Evolutionary conservation across 495 filamentous ascomycete genomes (phyloP).

Genomic region (Penicillium cinerascens): DNA sequence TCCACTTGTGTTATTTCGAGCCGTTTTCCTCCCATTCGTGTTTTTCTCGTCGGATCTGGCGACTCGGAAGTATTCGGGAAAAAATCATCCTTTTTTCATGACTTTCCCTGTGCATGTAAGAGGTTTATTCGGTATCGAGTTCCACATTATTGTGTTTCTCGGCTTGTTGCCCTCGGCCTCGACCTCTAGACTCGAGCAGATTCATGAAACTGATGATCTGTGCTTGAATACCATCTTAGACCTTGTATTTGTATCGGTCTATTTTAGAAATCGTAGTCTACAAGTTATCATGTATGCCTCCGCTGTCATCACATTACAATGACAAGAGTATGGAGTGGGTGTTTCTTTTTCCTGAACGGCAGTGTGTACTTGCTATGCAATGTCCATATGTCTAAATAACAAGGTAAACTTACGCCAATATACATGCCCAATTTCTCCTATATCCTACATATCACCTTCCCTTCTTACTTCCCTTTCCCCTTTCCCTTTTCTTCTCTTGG

Average conservation of each 20-base stretch:
- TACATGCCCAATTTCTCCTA: conserved; percentile 5
- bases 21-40: conserved; percentile 28
- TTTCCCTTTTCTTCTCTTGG: not conserved
- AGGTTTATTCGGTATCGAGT: not conserved
- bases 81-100: conserved; percentile 24
- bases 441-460: not conserved
- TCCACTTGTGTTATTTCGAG: conserved; percentile 30
- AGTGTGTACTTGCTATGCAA: not conserved
- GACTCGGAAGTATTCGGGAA: conserved; percentile 26
- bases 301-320: not conserved
- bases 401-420: conserved; percentile 1
- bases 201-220: not conserved
- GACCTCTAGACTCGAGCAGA: not conserved
- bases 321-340: not conserved
- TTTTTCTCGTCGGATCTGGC: conserved; percentile 29
- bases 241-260: not conserved
- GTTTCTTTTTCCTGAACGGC: too few relatives aligned
- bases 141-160: not conserved
- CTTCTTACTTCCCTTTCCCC: not conserved
- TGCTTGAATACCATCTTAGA: not conserved
- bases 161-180: not conserved
- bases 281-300: not conserved
- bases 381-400: not conserved
- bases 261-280: not conserved
- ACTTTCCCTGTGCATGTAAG: conserved; percentile 1